These are phyloP conservation scores for Metschnikowia kofuensis DNA, from an alignment of 805 yeast genomes.

Conservation along the genomic window DNA sequence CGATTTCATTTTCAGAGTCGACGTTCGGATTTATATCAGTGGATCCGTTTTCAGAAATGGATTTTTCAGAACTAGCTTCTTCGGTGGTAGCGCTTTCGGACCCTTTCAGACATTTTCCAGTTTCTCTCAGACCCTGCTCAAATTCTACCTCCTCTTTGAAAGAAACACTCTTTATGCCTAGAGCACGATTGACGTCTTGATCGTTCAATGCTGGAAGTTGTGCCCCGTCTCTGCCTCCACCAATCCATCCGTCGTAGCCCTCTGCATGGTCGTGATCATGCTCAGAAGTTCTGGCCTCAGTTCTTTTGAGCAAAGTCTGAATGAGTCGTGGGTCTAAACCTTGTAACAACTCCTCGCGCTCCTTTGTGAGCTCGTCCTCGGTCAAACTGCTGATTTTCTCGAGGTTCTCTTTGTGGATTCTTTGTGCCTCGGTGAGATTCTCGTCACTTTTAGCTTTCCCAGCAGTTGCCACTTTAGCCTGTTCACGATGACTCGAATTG, in stretches of 20 bases:
- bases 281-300: slow-evolving; percentile 43
- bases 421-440: slow-evolving; percentile 56
- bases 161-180: slow-evolving; percentile 27
- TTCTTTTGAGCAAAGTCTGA: slow-evolving; percentile 54
- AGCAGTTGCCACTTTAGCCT: neutral
- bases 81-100: too few species aligned
- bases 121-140: neutral
- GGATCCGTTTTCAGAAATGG: too few species aligned
- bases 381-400: slow-evolving; percentile 60
- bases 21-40: too few species aligned
- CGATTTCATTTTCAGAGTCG: slow-evolving; percentile 2
- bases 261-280: slow-evolving; percentile 34
- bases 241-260: slow-evolving; percentile 40
- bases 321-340: slow-evolving; percentile 68
- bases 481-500: neutral
- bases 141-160: slow-evolving; percentile 13
- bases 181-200: slow-evolving; percentile 36
- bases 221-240: slow-evolving; percentile 38
- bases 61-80: too few species aligned
- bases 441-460: neutral
- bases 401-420: slow-evolving; percentile 74
- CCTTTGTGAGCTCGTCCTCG: slow-evolving; percentile 58
- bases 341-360: slow-evolving; percentile 63
- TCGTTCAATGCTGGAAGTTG: slow-evolving; percentile 33
- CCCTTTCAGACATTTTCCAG: neutral